A percentile compares a stretch with the other conserved stretches of the same genome.
phyloP scores from a whole-genome alignment of 78 protist species.

The Guillardia theta region DNA sequence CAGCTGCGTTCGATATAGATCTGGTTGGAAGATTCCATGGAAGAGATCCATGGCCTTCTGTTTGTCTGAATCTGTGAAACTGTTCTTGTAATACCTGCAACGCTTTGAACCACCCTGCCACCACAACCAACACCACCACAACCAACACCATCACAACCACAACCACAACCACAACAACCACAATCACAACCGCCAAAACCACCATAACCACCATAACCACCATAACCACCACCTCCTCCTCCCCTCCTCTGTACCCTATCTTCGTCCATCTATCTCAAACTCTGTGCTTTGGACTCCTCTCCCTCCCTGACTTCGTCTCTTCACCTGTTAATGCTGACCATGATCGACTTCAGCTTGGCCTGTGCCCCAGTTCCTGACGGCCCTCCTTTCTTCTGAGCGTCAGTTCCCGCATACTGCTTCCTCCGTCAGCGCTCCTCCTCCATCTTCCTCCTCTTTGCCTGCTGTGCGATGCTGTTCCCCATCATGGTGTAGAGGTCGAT shows the following conservation, averaged over 20 bases:
- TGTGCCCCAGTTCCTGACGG: constrained; percentile 28
- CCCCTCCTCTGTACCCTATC: too few relatives aligned
- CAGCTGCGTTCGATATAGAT: too few relatives aligned
- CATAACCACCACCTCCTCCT: too few relatives aligned
- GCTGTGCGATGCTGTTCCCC: constrained; percentile 92
- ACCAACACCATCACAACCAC: too few relatives aligned
- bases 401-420: constrained; percentile 70
- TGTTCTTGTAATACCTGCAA: constrained; percentile 85
- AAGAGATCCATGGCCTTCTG: constrained; percentile 81
- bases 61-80: constrained; percentile 79
- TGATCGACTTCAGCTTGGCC: neutral
- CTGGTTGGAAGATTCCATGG: neutral
- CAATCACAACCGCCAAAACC: too few relatives aligned
- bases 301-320: constrained; percentile 63
- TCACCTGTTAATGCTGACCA: neutral
- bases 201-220: too few relatives aligned
- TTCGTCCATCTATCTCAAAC: too few relatives aligned
- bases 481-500: constrained; percentile 76
- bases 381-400: constrained; percentile 64
- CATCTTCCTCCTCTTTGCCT: constrained; percentile 26
- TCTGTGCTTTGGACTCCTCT: too few relatives aligned
- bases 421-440: constrained; percentile 60
- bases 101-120: neutral
- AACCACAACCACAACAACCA: too few relatives aligned
- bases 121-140: neutral